A percentile compares a stretch with the other conserved stretches of the same genome.
Evolutionary conservation across 1,284 basidiomycete genomes (phyloP).

Genomic region (Apiotrichum sp.): DNA sequence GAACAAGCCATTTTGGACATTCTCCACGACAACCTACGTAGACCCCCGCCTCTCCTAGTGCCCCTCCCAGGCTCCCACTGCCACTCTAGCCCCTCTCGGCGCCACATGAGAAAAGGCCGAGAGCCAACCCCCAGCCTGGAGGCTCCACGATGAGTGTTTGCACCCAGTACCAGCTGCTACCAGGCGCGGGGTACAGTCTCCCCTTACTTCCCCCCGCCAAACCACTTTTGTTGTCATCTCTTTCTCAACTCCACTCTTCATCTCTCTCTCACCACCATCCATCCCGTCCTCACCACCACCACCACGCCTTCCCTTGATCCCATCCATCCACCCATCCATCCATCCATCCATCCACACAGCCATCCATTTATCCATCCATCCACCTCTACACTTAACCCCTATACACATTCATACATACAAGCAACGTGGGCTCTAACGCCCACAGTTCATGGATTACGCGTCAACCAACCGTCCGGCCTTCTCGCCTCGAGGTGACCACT

Average conservation of each 20-base stretch:
- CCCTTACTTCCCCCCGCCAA: not conserved
- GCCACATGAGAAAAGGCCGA: slow-evolving; percentile 6
- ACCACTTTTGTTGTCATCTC: not conserved
- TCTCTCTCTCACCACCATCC: not conserved
- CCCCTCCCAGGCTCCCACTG: too few species aligned
- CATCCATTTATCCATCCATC: not conserved
- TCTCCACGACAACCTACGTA: not conserved
- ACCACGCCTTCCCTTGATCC: not conserved
- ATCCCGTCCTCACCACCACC: not conserved
- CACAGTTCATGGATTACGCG: slow-evolving; percentile 9
- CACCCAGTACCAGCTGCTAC: too few species aligned
- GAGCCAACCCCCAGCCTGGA: not conserved
- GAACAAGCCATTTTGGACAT: not conserved
- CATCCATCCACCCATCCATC: not conserved
- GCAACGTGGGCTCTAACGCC: slow-evolving; percentile 14
- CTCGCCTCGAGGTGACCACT: not conserved
- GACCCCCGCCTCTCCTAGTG: too few species aligned
- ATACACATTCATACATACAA: not conserved
- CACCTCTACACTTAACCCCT: not conserved
- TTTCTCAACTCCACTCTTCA: not conserved
- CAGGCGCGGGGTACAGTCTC: too few species aligned
- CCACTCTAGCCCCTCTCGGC: not conserved
- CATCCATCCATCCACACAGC: not conserved
- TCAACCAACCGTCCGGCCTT: not conserved
- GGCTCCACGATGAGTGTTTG: too few species aligned